phyloP scores from a whole-genome alignment of 345 rosid genomes.

The Salix arbutifolia region DNA sequence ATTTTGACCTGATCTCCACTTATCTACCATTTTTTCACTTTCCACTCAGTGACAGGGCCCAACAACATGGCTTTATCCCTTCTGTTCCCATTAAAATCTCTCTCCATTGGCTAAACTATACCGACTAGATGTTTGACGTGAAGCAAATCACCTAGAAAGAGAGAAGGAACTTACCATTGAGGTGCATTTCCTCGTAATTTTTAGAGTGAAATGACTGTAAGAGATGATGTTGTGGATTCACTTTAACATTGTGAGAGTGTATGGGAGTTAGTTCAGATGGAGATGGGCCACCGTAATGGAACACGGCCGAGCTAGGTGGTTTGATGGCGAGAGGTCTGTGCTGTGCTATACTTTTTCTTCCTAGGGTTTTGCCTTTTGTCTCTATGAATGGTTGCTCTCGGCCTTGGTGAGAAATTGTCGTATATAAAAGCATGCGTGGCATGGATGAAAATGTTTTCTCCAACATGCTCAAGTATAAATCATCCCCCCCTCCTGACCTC shows the following conservation, averaged over 20 bases:
- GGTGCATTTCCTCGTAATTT: conserved; percentile 18
- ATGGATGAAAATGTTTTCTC: conserved; percentile 20
- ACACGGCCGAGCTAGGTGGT: background rate
- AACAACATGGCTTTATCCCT: background rate
- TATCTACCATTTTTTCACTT: background rate
- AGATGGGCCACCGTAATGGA: conserved; percentile 13
- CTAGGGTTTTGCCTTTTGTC: conserved; percentile 17
- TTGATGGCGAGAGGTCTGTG: background rate
- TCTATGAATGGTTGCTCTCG: conserved; percentile 1
- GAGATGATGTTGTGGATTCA: conserved; percentile 12
- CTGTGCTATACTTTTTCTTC: background rate
- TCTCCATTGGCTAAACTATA: background rate
- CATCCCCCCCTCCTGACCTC: conserved; percentile 37
- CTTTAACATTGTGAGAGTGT: conserved; percentile 15
- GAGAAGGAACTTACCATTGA: background rate
- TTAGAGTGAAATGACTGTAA: conserved; percentile 29
- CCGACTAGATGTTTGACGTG: background rate
- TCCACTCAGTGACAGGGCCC: background rate
- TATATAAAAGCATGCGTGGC: conserved; percentile 8
- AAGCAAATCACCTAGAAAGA: background rate
- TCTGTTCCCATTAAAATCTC: background rate
- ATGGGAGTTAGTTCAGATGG: conserved; percentile 31
- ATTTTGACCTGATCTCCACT: conserved; percentile 7
- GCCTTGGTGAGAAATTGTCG: background rate
- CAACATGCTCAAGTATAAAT: conserved; percentile 39